These are phyloP conservation scores for Candolleomyces efflorescens DNA, from an alignment of 768 basidiomycete genomes.

Conservation along the genomic window DNA sequence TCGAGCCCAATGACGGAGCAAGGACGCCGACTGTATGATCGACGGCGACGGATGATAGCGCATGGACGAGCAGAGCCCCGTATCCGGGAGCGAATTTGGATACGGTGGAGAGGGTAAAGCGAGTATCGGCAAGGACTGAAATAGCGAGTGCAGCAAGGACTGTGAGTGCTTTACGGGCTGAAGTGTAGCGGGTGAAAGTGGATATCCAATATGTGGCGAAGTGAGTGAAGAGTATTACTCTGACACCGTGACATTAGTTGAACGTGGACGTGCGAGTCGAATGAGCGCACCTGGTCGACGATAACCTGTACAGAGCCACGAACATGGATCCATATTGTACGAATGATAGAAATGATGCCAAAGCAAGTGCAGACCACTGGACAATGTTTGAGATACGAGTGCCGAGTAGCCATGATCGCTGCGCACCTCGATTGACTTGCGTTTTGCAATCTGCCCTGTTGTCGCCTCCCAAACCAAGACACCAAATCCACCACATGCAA, in stretches of 20 bases:
- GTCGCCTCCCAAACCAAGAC: constrained; percentile 56
- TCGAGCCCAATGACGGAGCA: constrained; percentile 52
- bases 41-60: constrained; percentile 53
- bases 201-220: constrained; percentile 68
- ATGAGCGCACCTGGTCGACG: constrained; percentile 57
- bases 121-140: constrained; percentile 55
- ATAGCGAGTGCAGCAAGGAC: constrained; percentile 46
- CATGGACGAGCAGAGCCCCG: constrained; percentile 57
- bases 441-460: constrained; percentile 50
- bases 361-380: constrained; percentile 70
- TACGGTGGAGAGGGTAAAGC: constrained; percentile 33
- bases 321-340: constrained; percentile 66
- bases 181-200: constrained; percentile 41
- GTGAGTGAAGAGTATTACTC: constrained; percentile 66
- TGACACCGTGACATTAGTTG: constrained; percentile 21
- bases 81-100: constrained; percentile 58
- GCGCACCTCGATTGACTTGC: constrained; percentile 57
- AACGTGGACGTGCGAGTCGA: background rate
- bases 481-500: constrained; percentile 69
- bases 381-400: background rate
- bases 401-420: constrained; percentile 2
- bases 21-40: constrained; percentile 60
- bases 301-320: constrained; percentile 63
- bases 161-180: constrained; percentile 47
- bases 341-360: constrained; percentile 63